These are phyloP conservation scores for Rhynchospora tenuis DNA, from an alignment of 176 grass and related monocot species.

Conservation along the genomic window DNA sequence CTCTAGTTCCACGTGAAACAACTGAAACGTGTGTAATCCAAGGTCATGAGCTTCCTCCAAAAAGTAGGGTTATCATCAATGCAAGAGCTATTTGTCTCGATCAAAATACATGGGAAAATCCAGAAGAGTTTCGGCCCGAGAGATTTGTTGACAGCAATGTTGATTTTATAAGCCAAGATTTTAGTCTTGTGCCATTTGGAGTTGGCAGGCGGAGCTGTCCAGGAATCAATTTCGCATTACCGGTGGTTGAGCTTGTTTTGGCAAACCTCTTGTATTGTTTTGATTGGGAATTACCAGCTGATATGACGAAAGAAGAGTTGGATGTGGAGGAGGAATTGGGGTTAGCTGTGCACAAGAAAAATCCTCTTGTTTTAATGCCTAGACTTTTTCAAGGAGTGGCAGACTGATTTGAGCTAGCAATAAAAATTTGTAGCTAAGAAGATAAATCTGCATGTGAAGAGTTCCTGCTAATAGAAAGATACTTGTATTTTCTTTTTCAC, in stretches of 20 bases:
- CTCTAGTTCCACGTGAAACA: constrained; percentile 46
- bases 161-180: constrained; percentile 34
- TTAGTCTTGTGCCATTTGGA: constrained; percentile 59
- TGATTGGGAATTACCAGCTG: constrained; percentile 43
- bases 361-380: constrained; percentile 35
- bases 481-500: too few relatives aligned
- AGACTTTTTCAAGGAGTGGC: neutral
- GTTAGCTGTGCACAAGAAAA: constrained; percentile 41
- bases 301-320: neutral
- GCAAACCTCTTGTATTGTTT: constrained; percentile 66
- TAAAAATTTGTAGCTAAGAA: neutral
- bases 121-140: constrained; percentile 40
- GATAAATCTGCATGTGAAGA: too few relatives aligned
- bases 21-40: constrained; percentile 25
- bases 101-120: constrained; percentile 27
- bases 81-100: constrained; percentile 45
- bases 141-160: constrained; percentile 27
- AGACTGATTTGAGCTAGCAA: too few relatives aligned
- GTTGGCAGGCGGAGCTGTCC: constrained; percentile 56
- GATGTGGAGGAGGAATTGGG: constrained; percentile 47
- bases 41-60: constrained; percentile 29
- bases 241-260: constrained; percentile 46
- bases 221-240: constrained; percentile 49
- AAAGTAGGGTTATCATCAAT: constrained; percentile 61
- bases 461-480: too few relatives aligned